Evolutionary conservation across 2,329 filamentous ascomycete species (phyloP), one percentile per base, ranked within the genome.

Genomic region (Cladobotryum protrusum): DNA sequence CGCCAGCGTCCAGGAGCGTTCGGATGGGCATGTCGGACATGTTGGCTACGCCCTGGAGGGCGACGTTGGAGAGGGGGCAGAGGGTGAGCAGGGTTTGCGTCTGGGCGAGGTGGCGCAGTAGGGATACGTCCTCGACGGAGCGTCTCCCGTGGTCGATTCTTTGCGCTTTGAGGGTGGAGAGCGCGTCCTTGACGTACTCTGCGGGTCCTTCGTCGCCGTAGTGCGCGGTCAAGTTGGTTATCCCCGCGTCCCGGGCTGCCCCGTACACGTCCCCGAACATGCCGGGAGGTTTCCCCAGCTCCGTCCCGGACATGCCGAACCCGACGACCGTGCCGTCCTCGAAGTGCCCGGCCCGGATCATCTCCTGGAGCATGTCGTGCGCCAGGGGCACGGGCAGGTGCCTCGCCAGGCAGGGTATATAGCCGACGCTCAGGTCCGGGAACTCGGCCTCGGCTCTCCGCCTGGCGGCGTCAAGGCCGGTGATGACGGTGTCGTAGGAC

Each of bases 121-220:
- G 69, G 17, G 65, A 71, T 0, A 72, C 66, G 55, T 88, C 81
- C 40, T 85, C 75, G 5, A 77, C 72, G 8, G 87, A 72, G 8
- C 80, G 77, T 49, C 88, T 81, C 1, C 87, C 87, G 62, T 92
- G 86, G 63, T 91, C 87, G 60, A 92, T 87, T 39, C 87, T 78
- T 63, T 77, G 70, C 39, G 82, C 79, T 18, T 74, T 71, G 40
- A 89, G 74, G 29, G 73, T 61, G 56, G 86, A 78, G 37, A 90
- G 69, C 2, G 86, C 83, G 20, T 74, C 72, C 19, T 70, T 67
- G 57, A 92, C 83, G 65, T 86, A 89, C 5, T 72, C 73, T 3
- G 82, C 68, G 14, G 85, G 83, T 0, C 84, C 86, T 62, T 91
- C 87, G 64, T 91, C 87, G 47, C 87, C 86, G 3, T 83, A 86